phyloP scores from a whole-genome alignment of 371 early-diverging fungal genomes.

The Saksenaea vasiformis region DNA sequence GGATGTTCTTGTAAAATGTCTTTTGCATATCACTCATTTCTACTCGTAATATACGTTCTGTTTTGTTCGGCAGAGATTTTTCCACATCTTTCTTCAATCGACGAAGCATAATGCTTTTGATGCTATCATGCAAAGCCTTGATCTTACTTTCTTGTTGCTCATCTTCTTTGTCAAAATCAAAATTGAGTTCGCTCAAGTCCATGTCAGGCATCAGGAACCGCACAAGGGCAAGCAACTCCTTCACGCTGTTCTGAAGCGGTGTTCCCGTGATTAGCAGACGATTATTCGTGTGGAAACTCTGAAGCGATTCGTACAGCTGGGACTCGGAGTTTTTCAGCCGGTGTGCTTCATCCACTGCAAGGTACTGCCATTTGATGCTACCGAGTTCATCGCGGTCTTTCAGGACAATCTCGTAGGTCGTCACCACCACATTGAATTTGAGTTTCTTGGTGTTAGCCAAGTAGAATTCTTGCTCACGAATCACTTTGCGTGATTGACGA shows the following conservation, averaged over 20 bases:
- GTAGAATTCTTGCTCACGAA: slow-evolving; percentile 93
- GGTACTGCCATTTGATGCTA: slow-evolving; percentile 79
- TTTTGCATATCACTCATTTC: slow-evolving; percentile 90
- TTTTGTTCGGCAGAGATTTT: slow-evolving; percentile 92
- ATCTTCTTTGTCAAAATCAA: slow-evolving; percentile 62
- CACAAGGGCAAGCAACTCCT: slow-evolving; percentile 80
- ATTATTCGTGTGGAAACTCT: slow-evolving; percentile 75
- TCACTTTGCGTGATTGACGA: slow-evolving; percentile 75
- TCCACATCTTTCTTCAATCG: slow-evolving; percentile 98
- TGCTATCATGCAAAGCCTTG: slow-evolving; percentile 76
- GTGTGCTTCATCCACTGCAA: slow-evolving; percentile 93
- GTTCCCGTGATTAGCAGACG: slow-evolving; percentile 89
- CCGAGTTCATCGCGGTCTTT: slow-evolving; percentile 85
- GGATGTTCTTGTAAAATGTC: slow-evolving; percentile 91
- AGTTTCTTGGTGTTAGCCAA: slow-evolving; percentile 52
- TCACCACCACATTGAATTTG: slow-evolving; percentile 92
- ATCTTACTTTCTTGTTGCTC: slow-evolving; percentile 82
- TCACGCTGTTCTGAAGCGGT: slow-evolving; percentile 87
- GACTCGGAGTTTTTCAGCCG: slow-evolving; percentile 90
- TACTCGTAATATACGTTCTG: slow-evolving; percentile 93
- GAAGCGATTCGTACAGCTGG: slow-evolving; percentile 82
- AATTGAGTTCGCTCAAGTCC: slow-evolving; percentile 63
- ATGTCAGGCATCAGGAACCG: slow-evolving; percentile 87
- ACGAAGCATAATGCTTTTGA: slow-evolving; percentile 91
- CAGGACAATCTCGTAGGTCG: slow-evolving; percentile 93